Conservation (phyloP, 306 rosid species). For the Alnus glutinosa region DNA sequence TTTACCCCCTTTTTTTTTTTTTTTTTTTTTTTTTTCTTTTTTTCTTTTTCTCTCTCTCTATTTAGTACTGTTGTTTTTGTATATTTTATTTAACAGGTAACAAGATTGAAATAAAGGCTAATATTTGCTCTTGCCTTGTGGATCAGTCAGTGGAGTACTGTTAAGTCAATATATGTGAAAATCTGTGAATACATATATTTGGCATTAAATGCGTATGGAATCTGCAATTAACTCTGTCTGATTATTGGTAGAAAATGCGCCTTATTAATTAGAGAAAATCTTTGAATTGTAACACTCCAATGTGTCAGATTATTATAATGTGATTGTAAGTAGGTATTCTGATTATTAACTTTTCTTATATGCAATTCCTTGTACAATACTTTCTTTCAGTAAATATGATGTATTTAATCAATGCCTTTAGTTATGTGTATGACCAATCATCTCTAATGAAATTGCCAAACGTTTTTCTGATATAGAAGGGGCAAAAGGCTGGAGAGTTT, state of each 20-base stretch:
- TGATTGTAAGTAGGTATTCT: not conserved
- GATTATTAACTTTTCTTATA: not conserved
- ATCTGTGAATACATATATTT: not conserved
- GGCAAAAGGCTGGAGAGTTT: not conserved
- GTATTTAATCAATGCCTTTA: not conserved
- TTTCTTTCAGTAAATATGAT: not conserved
- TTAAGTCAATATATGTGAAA: not conserved
- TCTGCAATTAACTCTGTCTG: not conserved
- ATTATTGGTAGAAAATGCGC: not conserved
- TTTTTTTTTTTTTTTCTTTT: conserved; percentile 19
- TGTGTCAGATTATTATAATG: not conserved
- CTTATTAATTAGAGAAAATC: not conserved
- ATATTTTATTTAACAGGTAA: not conserved
- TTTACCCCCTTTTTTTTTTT: conserved; percentile 13
- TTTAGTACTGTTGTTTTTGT: not conserved
- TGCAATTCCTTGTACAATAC: too few relatives aligned
- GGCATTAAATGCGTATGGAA: not conserved
- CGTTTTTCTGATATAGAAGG: not conserved
- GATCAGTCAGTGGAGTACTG: not conserved
- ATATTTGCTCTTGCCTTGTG: not conserved
- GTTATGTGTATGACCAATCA: not conserved
- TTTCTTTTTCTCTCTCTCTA: not conserved
- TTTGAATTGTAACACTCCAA: not conserved
- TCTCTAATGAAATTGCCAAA: not conserved
- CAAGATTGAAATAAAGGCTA: not conserved